Base-by-base conservation (phyloP, 1,284 basidiomycete species). In the Entoloma clypeatum region DNA sequence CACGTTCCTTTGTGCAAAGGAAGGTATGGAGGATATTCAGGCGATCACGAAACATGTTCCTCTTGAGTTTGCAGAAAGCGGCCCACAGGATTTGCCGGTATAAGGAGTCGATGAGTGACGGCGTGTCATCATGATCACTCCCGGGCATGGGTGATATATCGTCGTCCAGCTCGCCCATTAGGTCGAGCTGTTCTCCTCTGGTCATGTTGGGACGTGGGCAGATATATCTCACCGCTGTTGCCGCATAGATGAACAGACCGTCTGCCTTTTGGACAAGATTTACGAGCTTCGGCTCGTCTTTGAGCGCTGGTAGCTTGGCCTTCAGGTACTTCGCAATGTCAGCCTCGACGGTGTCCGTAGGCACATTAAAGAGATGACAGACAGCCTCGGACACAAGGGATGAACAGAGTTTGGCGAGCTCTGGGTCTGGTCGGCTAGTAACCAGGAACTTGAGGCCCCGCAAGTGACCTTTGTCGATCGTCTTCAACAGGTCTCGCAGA, bases 181-280 rank as follows among this genome's bases (percentile, higher is more conserved):
- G n/a, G n/a, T n/a, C n/a, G n/a, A n/a, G n/a, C n/a, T n/a, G n/a
- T n/a, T n/a, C n/a, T n/a, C n/a, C n/a, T n/a, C n/a, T n/a, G n/a
- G n/a, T n/a, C n/a, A n/a, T n/a, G n/a, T n/a, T n/a, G n/a, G n/a
- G n/a, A n/a, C n/a, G n/a, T n/a, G n/a, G n/a, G n/a, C n/a, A n/a
- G n/a, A 57, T 49, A 32, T 56, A 57, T 18, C 42, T 50, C 22
- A 53, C 40, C 1, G 48, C 41, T 2, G 56, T 58, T 0, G 57
- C 32, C 7, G 55, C 57, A 25, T 49, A 56, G 13, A 58, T 55
- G 35, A 60, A 60, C 2, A 59, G 33, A 3, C 50, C 50, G 8
- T 33, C 33, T 0, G 54, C 45, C 11, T 43, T 36, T 2, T 41
- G 24, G 4, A 44, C 47, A 9, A 59, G 39, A 8, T 21, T 35